phyloP scores from a whole-genome alignment of 495 filamentous ascomycete species.

The Hyaloscypha hepaticicola region DNA sequence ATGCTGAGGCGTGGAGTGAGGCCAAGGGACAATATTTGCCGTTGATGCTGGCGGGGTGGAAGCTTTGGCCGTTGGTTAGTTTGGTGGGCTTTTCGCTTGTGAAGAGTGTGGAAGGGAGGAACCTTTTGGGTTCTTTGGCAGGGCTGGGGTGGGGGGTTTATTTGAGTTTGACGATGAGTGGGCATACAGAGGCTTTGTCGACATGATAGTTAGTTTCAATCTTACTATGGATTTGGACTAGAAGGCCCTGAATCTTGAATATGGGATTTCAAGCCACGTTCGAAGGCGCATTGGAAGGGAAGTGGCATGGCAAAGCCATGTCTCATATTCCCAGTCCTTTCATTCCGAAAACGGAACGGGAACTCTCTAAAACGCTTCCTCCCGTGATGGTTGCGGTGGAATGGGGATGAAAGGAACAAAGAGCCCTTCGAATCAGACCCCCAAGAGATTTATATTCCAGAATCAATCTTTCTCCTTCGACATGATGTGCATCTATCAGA shows the following conservation, averaged over 20 bases:
- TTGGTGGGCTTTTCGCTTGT: slow-evolving; percentile 77
- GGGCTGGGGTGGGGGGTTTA: slow-evolving; percentile 88
- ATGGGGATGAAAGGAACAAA: neutral
- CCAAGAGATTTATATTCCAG: neutral
- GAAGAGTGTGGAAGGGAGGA: slow-evolving; percentile 66
- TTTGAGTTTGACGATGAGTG: slow-evolving; percentile 57
- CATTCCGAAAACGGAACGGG: neutral
- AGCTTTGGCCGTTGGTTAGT: slow-evolving; percentile 83
- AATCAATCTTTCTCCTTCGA: neutral
- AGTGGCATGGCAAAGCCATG: neutral
- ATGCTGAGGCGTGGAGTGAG: slow-evolving; percentile 27
- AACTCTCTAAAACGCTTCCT: neutral
- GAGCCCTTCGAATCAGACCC: neutral
- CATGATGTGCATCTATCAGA: no score
- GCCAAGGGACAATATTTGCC: slow-evolving; percentile 61
- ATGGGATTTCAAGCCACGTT: neutral
- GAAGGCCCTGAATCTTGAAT: neutral
- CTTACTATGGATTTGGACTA: neutral
- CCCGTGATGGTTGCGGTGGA: neutral
- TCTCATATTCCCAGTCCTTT: neutral
- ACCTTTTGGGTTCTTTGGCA: slow-evolving; percentile 74
- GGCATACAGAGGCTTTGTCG: neutral
- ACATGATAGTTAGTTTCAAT: no score
- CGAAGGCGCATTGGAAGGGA: neutral
- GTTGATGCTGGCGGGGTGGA: slow-evolving; percentile 71